Evolutionary conservation across 345 rosid species (phyloP).

Genomic region (Eucalyptus curtisii): DNA sequence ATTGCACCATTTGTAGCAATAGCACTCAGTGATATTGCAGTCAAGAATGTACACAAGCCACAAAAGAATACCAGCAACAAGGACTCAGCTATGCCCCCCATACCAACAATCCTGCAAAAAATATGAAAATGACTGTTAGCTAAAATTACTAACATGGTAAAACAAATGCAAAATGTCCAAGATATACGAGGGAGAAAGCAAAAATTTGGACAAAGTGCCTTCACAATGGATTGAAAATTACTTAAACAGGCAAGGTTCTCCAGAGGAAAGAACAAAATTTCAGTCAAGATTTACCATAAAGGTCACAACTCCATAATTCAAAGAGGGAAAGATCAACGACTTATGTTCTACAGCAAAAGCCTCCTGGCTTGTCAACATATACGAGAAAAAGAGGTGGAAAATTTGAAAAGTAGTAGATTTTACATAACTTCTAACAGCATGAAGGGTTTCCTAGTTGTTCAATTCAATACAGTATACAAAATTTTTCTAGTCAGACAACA

Average conservation of each 20-base stretch:
- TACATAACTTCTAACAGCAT: background rate
- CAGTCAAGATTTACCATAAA: background rate
- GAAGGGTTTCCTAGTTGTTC: background rate
- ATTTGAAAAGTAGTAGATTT: background rate
- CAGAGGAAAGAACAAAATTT: background rate
- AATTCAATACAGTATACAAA: background rate
- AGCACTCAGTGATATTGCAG: slow-evolving; percentile 91
- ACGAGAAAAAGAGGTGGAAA: background rate
- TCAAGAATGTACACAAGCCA: slow-evolving; percentile 89
- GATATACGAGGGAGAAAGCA: background rate
- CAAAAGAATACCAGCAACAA: slow-evolving; percentile 76
- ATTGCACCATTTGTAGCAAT: slow-evolving; percentile 99
- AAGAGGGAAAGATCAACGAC: background rate
- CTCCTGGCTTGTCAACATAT: background rate
- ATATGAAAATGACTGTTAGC: background rate
- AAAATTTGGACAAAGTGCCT: background rate
- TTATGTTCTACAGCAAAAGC: background rate
- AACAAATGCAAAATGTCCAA: background rate
- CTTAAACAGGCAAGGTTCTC: background rate
- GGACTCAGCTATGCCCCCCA: slow-evolving; percentile 90
- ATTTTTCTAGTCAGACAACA: background rate
- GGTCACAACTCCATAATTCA: background rate
- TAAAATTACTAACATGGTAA: background rate
- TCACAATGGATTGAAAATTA: background rate
- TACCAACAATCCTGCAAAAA: slow-evolving; percentile 88